phyloP scores from a whole-genome alignment of 2,329 filamentous ascomycete genomes.

The Didymella sp. region DNA sequence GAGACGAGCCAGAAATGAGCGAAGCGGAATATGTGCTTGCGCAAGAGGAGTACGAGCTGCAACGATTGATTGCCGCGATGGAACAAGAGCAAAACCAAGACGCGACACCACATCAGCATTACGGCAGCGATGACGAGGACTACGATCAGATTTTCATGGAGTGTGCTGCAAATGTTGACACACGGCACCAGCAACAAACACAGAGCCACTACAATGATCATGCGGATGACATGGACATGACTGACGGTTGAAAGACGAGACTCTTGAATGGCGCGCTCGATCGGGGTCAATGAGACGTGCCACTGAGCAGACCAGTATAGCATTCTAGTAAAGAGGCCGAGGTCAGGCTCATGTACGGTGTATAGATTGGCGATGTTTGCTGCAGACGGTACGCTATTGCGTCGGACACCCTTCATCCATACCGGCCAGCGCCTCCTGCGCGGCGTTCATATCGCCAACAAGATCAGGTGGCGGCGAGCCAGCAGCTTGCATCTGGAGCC shows the following conservation, averaged over 20 bases:
- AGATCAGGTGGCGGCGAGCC: constrained; percentile 90
- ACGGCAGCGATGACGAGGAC: constrained; percentile 65
- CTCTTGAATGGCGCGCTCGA: neutral
- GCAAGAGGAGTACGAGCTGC: constrained; percentile 55
- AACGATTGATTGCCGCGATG: constrained; percentile 55
- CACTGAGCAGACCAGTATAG: neutral
- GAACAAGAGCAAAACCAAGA: constrained; percentile 38
- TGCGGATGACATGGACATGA: constrained; percentile 47
- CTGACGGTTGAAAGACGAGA: constrained; percentile 24
- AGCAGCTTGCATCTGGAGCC: constrained; percentile 86
- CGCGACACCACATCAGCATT: constrained; percentile 41
- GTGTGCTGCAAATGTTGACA: constrained; percentile 55
- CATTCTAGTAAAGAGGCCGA: neutral
- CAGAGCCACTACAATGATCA: constrained; percentile 7
- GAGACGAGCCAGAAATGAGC: constrained; percentile 36
- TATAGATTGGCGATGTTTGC: constrained; percentile 1
- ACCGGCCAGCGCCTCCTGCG: constrained; percentile 70
- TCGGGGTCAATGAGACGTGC: neutral
- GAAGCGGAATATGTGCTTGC: constrained; percentile 50
- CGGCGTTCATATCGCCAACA: constrained; percentile 85
- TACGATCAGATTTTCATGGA: constrained; percentile 71
- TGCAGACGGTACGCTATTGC: constrained; percentile 55
- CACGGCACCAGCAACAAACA: constrained; percentile 48
- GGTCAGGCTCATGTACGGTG: neutral
- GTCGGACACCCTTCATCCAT: constrained; percentile 67